Base-by-base conservation (phyloP, 495 filamentous ascomycete species). In the Chaetomium fimeti region DNA sequence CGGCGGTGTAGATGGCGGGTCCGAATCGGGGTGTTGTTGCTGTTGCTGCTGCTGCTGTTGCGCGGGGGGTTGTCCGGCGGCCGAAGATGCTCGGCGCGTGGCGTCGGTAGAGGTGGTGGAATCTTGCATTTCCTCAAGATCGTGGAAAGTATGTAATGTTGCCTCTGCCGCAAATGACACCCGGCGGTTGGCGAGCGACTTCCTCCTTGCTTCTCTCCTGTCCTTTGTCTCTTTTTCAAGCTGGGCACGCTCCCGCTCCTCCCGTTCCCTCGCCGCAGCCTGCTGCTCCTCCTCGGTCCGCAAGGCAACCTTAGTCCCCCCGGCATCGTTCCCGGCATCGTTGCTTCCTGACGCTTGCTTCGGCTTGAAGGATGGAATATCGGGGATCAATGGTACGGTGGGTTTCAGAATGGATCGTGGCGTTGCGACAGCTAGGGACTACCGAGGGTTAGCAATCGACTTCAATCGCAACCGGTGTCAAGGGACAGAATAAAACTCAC, bases 91-190 rank as follows among this genome's bases (percentile, higher is more conserved):
- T 62, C 90, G 83, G 67, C 91, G 81, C 22, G 90, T 87, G 9
- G 90, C 85, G 11, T 91, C 83, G 38, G 90, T 92, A 5, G 92
- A 95, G 16, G 89, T 90, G 0, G 91, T 95, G 38, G 89, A 90
- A 71, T 96, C 92, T 64, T 91, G 91, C 64, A 87, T 84, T 61
- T 93, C 88, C 68, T 98, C 93, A 3, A 96, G 85, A 58, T 97
- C 93, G 71, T 97, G 92, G 86, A 96, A 99, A 4, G 94, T 99
- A 72, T 99, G 94, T 38, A 99, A 79, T 11, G 94, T 99, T 16
- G 94, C 94, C 76, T 99, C 94, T 2, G 94, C 94, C 6, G 94
- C 94, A 72, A 99, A 99, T 0, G 93, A 97, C 45, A 99, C 94
- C 63, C 94, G 87, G 69, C 95, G 90, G 75, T 94, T 93, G 38